Evolutionary conservation across 257 asterid species (phyloP).

Genomic region (Solanum medicagineum): DNA sequence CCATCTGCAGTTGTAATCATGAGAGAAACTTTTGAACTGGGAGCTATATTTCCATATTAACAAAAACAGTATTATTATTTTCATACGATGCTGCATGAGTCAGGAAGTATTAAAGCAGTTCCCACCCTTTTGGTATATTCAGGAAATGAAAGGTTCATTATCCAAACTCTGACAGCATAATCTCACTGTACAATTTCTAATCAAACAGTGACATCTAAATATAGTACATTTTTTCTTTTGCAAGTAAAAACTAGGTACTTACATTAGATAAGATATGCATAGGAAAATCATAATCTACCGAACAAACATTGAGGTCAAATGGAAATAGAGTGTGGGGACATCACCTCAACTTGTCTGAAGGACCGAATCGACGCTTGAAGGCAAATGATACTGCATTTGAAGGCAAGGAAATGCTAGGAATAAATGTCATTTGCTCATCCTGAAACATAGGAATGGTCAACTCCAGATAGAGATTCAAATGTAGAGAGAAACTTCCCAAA

Average conservation of each 20-base stretch:
- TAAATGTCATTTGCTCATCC: conserved; percentile 86
- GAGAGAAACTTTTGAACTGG: not conserved
- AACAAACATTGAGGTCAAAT: not conserved
- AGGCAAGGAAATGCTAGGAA: conserved; percentile 77
- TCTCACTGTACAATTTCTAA: not conserved
- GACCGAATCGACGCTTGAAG: conserved; percentile 73
- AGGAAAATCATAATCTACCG: not conserved
- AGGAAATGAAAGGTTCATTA: not conserved
- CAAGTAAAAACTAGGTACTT: not conserved
- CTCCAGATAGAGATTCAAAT: not conserved
- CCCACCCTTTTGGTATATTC: not conserved
- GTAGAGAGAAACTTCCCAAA: not conserved
- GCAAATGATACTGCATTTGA: conserved; percentile 67
- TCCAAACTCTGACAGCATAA: not conserved
- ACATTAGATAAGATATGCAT: not conserved
- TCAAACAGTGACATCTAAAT: not conserved
- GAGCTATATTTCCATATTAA: not conserved
- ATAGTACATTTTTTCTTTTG: not conserved
- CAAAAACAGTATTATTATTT: not conserved
- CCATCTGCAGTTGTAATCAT: not conserved
- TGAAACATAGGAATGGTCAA: conserved; percentile 10
- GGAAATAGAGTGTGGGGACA: conserved; percentile 1
- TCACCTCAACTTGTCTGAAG: conserved; percentile 85
- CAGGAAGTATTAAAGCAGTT: not conserved
- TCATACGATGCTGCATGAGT: not conserved